A percentile compares a stretch with the other conserved stretches of the same genome.
Conservation (phyloP, 441 rosid species). For the Eruca vesicaria region DNA sequence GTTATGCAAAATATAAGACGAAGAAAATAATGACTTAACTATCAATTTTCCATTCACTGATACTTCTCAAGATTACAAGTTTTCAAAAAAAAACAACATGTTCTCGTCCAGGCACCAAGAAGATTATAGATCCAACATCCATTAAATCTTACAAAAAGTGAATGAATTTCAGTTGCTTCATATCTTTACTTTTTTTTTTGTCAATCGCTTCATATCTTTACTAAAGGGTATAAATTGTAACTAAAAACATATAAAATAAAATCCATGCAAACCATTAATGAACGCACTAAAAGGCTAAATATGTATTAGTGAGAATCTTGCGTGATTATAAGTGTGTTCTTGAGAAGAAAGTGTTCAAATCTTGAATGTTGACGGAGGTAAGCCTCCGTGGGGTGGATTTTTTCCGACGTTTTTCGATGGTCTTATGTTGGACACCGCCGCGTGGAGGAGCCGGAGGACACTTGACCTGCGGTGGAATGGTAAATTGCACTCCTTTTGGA, state of each 20-base stretch:
- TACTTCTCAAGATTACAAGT: no score
- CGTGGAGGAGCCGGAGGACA: slow-evolving; percentile 28
- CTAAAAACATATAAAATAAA: neutral
- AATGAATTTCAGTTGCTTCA: no score
- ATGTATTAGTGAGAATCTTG: neutral
- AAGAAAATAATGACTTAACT: no score
- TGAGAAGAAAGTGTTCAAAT: neutral
- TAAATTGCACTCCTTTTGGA: slow-evolving; percentile 16
- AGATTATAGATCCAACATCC: no score
- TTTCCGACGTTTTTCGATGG: neutral
- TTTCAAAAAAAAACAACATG: no score
- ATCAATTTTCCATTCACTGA: no score
- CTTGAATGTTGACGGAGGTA: neutral
- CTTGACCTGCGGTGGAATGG: slow-evolving; percentile 1
- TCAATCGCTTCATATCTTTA: no score
- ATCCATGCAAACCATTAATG: neutral
- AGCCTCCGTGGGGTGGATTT: neutral
- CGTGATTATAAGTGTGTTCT: neutral
- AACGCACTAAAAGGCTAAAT: neutral
- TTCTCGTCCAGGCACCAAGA: no score
- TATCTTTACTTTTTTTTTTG: no score
- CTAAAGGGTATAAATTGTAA: neutral
- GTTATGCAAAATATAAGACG: no score
- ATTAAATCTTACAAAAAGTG: no score
- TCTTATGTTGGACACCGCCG: neutral